These are phyloP conservation scores for Akanthomyces lecanii DNA, from an alignment of 2,329 filamentous ascomycete species.

Conservation along the genomic window DNA sequence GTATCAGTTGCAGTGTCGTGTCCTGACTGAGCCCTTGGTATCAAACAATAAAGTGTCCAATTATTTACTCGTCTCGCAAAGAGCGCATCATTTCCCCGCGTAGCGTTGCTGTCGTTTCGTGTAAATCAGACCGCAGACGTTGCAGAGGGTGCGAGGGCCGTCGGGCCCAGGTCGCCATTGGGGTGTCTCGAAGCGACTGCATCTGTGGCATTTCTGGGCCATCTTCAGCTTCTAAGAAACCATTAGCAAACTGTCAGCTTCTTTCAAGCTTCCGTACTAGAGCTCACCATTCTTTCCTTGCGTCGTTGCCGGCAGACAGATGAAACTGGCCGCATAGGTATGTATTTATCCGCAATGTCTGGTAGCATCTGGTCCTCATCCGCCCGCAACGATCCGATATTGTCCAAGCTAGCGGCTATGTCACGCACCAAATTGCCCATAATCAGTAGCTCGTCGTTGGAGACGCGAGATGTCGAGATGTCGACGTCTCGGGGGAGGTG, in stretches of 20 bases:
- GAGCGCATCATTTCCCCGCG: background rate
- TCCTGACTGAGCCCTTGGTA: background rate
- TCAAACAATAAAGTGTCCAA: background rate
- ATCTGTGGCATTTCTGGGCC: conserved; percentile 13
- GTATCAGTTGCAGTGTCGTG: background rate
- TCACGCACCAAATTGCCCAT: conserved; percentile 10
- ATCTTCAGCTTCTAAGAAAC: background rate
- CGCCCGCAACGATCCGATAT: conserved; percentile 13
- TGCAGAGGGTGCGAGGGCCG: conserved; percentile 13
- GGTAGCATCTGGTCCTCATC: conserved; percentile 2
- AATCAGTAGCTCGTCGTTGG: conserved; percentile 1
- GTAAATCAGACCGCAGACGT: conserved; percentile 15
- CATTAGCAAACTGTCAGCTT: background rate
- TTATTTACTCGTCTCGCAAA: background rate
- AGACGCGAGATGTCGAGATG: background rate
- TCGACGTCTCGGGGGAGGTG: conserved; percentile 3
- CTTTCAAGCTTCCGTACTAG: background rate
- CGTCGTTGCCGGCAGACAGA: background rate
- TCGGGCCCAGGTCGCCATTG: conserved; percentile 15
- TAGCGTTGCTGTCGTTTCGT: conserved; percentile 9
- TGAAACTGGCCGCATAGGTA: background rate
- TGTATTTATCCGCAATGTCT: background rate
- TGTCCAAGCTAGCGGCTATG: conserved; percentile 5
- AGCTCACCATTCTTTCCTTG: conserved; percentile 5
- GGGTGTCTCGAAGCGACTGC: conserved; percentile 10